These are phyloP conservation scores for Diatrype stigma DNA, from an alignment of 2,329 filamentous ascomycete genomes.

Conservation along the genomic window DNA sequence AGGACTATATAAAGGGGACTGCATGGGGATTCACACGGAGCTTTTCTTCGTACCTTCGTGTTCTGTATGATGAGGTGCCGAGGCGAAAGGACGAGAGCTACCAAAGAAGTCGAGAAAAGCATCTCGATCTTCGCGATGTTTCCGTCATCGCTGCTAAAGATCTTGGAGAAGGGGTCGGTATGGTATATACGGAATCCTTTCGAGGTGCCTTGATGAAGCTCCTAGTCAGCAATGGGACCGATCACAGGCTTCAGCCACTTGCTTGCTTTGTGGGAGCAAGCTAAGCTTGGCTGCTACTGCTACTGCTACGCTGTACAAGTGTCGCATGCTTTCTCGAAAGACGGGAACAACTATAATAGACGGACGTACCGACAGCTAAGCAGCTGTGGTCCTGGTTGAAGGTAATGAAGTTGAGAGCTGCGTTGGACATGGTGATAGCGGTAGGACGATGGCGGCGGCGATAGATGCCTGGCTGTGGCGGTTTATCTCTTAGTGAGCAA, in stretches of 20 bases:
- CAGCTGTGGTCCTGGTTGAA: constrained; percentile 99
- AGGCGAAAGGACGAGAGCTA: constrained; percentile 88
- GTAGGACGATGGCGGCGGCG: constrained; percentile 2
- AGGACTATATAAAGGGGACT: no score
- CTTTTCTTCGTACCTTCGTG: constrained; percentile 49
- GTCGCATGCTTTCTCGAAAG: background rate
- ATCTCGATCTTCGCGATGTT: constrained; percentile 97
- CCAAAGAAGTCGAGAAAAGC: constrained; percentile 96
- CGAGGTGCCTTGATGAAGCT: constrained; percentile 63
- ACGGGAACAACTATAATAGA: constrained; percentile 1
- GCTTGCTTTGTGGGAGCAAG: background rate
- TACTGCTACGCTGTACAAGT: no score
- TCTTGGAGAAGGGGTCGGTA: constrained; percentile 92
- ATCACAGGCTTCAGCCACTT: no score
- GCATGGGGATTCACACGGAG: no score
- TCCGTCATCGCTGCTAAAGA: constrained; percentile 89
- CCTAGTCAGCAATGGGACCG: constrained; percentile 1
- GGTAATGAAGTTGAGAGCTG: constrained; percentile 92
- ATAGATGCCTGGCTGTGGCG: background rate
- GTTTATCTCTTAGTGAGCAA: no score
- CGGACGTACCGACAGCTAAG: constrained; percentile 82
- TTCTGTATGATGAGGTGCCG: constrained; percentile 94
- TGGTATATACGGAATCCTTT: constrained; percentile 96
- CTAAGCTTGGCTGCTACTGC: no score
- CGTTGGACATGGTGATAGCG: constrained; percentile 53